These are phyloP conservation scores for Talaromyces liani DNA, from an alignment of 495 filamentous ascomycete genomes.

Conservation along the genomic window DNA sequence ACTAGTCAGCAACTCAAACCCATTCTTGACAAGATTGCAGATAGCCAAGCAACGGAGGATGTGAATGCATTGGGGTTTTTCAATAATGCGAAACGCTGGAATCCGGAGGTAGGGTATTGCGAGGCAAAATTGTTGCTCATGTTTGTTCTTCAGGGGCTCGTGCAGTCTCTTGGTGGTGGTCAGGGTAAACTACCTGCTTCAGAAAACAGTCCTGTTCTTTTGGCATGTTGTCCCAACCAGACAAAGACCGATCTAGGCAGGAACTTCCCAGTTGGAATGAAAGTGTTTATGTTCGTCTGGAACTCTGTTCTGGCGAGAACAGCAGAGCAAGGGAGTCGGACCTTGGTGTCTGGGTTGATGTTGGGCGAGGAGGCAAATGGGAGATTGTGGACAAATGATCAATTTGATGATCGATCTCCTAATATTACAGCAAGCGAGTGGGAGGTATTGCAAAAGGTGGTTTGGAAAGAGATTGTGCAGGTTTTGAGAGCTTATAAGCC, in stretches of 20 bases:
- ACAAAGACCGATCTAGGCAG: background rate
- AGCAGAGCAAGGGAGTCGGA: slow-evolving; percentile 28
- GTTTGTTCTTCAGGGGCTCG: slow-evolving; percentile 4
- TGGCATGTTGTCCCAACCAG: slow-evolving; percentile 2
- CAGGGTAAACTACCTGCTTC: background rate
- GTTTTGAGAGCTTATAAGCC: slow-evolving; percentile 2
- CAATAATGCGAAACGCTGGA: background rate
- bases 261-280: background rate
- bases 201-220: background rate
- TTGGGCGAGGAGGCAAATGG: slow-evolving; percentile 16
- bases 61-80: background rate
- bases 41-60: background rate
- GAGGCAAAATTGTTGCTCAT: slow-evolving; percentile 2
- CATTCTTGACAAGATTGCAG: background rate
- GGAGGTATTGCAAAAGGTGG: background rate
- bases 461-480: background rate
- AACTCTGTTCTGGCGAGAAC: slow-evolving; percentile 22
- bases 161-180: slow-evolving; percentile 1
- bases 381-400: background rate
- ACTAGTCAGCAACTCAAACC: background rate
- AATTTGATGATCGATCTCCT: slow-evolving; percentile 1
- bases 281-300: background rate
- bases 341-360: slow-evolving; percentile 23
- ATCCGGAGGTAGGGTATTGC: background rate
- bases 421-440: background rate